Evolutionary conservation across 805 yeast genomes (phyloP), one percentile per base, ranked within the genome.

Genomic region (Kuraishia borneana): DNA sequence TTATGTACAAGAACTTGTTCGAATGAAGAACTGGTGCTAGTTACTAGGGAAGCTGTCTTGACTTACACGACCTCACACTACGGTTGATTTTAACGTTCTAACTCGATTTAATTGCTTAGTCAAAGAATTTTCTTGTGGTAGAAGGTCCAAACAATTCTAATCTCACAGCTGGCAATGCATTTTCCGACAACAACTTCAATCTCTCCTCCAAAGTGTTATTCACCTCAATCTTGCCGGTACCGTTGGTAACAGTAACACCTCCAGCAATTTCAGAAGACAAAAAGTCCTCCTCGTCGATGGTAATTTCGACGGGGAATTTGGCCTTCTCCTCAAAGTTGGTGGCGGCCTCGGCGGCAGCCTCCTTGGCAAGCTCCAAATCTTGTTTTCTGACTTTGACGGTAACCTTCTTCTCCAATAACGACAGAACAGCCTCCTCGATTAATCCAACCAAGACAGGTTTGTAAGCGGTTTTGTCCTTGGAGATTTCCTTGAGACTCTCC

Each of bases 131-230:
- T 72, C 97, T 83, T 36, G 89, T 61, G 37, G 71, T 59, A 13
- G 95, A 80, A 37, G 83, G 76, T 41, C 95, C 95, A 53, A 87
- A 92, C 53, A 89, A 63, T 51, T 88, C 94, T 42, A 83, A 67
- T 63, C 97, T 79, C 43, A 92, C 76, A 36, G 88, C 94, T 32
- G 99, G 99, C 45, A 92, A 73, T 6, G 95, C 82, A 50, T 76
- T 83, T 54, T 83, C 82, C 26, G 82, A 71, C 48, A 92, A 69
- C 41, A 92, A 61, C 49, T 78, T 72, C 51, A 92, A 74, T 63
- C 99, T 83, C 67, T 88, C 96, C 51, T 87, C 96, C 50, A 92
- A 70, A 32, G 98, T 88, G 66, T 92, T 92, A 61, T 83, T 70
- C 37, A 92, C 84, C 47, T 81, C 88, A 45, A 92, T 87, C 62